Percentiles rank a stretch among this genome's conserved stretches.
Evolutionary conservation across 2,329 filamentous ascomycete species (phyloP).

Genomic region (Coniosporium tulheliwenetii): DNA sequence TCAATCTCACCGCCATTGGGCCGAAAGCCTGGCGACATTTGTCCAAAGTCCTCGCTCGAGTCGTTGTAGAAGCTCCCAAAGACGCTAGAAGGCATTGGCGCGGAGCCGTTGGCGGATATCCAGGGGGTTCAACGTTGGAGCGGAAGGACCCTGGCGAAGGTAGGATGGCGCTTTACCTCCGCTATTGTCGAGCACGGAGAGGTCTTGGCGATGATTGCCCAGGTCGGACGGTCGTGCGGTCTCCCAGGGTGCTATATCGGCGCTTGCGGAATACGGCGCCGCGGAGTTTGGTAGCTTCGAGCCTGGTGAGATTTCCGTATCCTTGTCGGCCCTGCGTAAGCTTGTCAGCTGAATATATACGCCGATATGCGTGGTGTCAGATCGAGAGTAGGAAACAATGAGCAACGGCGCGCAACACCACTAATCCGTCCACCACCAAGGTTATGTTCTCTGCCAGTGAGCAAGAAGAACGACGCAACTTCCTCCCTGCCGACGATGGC

Average conservation of each 20-base stretch:
- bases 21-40: conserved; percentile 56
- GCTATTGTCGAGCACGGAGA: conserved; percentile 49
- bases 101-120: conserved; percentile 28
- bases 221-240: conserved; percentile 43
- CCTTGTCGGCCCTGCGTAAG: conserved; percentile 24
- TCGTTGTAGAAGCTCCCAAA: conserved; percentile 55
- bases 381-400: background rate
- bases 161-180: conserved; percentile 42
- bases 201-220: conserved; percentile 55
- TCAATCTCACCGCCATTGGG: conserved; percentile 32
- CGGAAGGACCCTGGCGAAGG: conserved; percentile 34
- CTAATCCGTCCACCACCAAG: background rate
- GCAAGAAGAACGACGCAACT: background rate
- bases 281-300: conserved; percentile 13
- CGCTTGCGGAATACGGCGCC: conserved; percentile 20
- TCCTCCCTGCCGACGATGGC: background rate
- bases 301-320: conserved; percentile 26
- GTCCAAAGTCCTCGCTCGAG: conserved; percentile 53
- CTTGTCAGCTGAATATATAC: conserved; percentile 10
- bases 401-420: background rate
- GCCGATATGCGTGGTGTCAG: background rate
- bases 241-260: conserved; percentile 36
- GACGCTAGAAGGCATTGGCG: conserved; percentile 25
- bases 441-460: background rate
- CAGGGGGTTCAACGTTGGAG: conserved; percentile 24